Base-by-base conservation (phyloP, 371 early-diverging fungal species). In the Syncephalis plumigaleata region DNA sequence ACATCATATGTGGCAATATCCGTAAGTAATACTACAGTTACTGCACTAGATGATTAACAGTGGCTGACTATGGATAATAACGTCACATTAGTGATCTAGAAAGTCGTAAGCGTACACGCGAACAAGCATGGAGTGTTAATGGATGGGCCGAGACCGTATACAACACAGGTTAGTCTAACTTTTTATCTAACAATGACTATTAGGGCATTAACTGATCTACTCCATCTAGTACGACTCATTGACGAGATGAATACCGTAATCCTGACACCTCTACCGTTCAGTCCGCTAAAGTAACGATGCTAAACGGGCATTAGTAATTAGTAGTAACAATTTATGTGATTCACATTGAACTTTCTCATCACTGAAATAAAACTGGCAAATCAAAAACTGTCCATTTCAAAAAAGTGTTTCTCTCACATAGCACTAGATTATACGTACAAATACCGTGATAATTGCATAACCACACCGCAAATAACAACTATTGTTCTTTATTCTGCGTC, bases 121-220 rank as follows among this genome's bases (percentile, higher is more conserved):
- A 91, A 60, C 72, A 74, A 39, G 88, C 91, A 7, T 93, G 94
- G 94, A 68, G 86, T 53, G 84, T 85, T 15, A 81, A 90, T 50
- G 91, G 87, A 22, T 93, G 94, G 94, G 77, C 90, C 9, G 80
- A 85, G 48, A 87, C 94, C 0, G 93, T 91, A 8, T 73, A 78
- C 51, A 84, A 87, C 54, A 93, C 94, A 40, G 85, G 80, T 80
- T 66, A 54, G 54, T 26, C 2, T 24, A 25, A 1, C 5, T 31
- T 42, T 20, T 21, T 17, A 13, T 42, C 20, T 11, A 31, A 15
- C 13, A 7, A n/a, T n/a, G 13, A 36, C 17, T 43, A 43, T 13
- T 16, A 20, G 13, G 40, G 42, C 17, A 36, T 3, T 36, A 25
- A 17, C 36, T 23, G 43, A 22, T 38, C 25, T 21, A 38, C 15